These are phyloP conservation scores for Ceratobasidium sp. DNA, from an alignment of 1,284 basidiomycete species.

Conservation along the genomic window DNA sequence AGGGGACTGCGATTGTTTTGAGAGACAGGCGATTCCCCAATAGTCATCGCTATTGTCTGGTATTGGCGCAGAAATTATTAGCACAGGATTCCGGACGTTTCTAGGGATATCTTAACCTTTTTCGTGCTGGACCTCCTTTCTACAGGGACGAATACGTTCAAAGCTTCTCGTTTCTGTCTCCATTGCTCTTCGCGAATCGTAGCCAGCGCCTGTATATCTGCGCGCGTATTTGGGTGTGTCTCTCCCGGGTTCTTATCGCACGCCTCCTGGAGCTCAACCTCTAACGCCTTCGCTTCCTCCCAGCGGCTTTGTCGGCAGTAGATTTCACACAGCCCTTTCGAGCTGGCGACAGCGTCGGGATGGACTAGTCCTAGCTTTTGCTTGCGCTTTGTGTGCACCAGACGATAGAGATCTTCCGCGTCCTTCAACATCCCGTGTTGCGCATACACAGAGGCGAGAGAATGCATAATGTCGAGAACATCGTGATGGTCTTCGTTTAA, in stretches of 20 bases:
- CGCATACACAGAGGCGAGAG: slow-evolving; percentile 3
- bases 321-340: background rate
- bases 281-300: background rate
- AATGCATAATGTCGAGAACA: slow-evolving; percentile 3
- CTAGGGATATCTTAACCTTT: too few relatives aligned
- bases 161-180: too few relatives aligned
- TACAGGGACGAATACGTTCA: too few relatives aligned
- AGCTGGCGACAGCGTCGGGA: slow-evolving; percentile 3
- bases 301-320: slow-evolving; percentile 8
- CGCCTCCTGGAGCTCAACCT: background rate
- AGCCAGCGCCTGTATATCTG: background rate
- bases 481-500: background rate
- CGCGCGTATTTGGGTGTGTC: background rate
- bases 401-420: slow-evolving; percentile 2
- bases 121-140: too few relatives aligned
- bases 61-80: too few relatives aligned
- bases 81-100: too few relatives aligned
- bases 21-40: too few relatives aligned
- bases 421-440: background rate
- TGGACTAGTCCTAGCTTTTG: background rate
- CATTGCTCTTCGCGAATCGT: too few relatives aligned
- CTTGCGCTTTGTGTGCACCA: background rate
- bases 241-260: background rate
- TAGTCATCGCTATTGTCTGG: too few relatives aligned
- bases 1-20: too few relatives aligned